Conservation (phyloP, 75 land plant genomes). For the Sequoia sempervirens region DNA sequence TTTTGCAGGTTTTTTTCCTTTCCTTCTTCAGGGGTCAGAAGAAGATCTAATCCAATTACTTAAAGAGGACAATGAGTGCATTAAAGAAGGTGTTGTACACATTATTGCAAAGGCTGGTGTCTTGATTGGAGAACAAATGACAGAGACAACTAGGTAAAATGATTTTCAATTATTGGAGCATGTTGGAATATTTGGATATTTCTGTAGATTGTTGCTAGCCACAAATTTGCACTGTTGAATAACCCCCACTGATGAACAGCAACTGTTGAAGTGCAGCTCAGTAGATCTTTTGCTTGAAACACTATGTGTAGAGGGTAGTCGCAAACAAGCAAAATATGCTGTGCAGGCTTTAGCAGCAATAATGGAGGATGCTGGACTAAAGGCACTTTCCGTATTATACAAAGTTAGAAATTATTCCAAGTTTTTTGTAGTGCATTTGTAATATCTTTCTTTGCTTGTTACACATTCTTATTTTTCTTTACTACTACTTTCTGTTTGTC, state of each 20-base stretch:
- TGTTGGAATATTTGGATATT: background rate
- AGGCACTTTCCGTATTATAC: slow-evolving; percentile 88
- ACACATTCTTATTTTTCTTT: background rate
- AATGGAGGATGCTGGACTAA: slow-evolving; percentile 87
- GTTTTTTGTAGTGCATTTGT: background rate
- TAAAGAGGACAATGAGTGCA: slow-evolving; percentile 59
- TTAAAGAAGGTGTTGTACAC: slow-evolving; percentile 67
- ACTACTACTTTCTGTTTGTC: background rate
- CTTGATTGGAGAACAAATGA: slow-evolving; percentile 52
- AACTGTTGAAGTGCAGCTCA: slow-evolving; percentile 45
- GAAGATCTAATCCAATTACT: slow-evolving; percentile 58
- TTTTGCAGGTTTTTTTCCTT: slow-evolving; percentile 57
- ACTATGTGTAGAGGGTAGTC: slow-evolving; percentile 84
- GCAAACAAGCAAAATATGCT: slow-evolving; percentile 93
- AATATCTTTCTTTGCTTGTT: background rate
- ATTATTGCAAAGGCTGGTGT: slow-evolving; percentile 73
- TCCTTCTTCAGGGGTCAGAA: slow-evolving; percentile 50
- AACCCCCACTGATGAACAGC: background rate
- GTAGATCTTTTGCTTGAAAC: slow-evolving; percentile 73
- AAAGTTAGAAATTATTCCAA: slow-evolving; percentile 44
- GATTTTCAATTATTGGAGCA: slow-evolving; percentile 1
- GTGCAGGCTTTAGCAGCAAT: slow-evolving; percentile 87
- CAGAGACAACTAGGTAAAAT: slow-evolving; percentile 39
- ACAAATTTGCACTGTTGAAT: background rate
- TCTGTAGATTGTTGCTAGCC: background rate